Base-by-base conservation (phyloP, 768 basidiomycete species). In the Boletus vinaceobasis region DNA sequence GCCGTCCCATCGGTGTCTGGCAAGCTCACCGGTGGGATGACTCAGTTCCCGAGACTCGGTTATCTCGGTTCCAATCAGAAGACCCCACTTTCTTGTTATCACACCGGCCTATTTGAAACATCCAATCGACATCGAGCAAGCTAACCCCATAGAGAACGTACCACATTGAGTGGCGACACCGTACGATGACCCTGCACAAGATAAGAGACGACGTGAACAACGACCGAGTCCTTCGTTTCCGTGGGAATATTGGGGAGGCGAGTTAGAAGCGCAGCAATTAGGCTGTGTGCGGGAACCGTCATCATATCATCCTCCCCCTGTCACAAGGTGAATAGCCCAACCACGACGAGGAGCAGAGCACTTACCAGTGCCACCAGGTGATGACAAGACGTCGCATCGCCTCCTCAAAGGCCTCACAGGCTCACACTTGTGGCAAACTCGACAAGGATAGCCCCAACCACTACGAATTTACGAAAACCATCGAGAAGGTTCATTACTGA, bases 21-120 rank as follows among this genome's bases (percentile, higher is more conserved):
- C 9, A 35, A 39, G 21, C 19, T 59, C 2, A 36, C 65, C 65
- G 65, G 50, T 23, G 23, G 23, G 23, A 29, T 67, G 65, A 67
- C 53, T 57, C 57, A 27, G 47, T 40, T 31, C n/a, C n/a, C n/a
- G n/a, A n/a, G n/a, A n/a, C n/a, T n/a, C 46, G 31, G 10, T 26
- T 31, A 43, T 27, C 42, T 13, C 21, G 31, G 21, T 54, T 48
- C 50, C 15, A 43, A 61, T 58, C 56, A 55, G 50, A 51, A 61
- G 21, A 14, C 42, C 26, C 26, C 9, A 17, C 26, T 43, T 45
- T 31, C 7, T 31, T 23, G 29, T 45, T 32, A 45, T 45, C 44
- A 45, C 44, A 31, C n/a, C 11, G 27, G 7, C 43, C 17, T 29
- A 7, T 23, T 0, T 15, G 21, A 23, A 3, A 23, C 14, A 23